Conservation (phyloP, 2,329 filamentous ascomycete species). For the Dendryphion nanum region DNA sequence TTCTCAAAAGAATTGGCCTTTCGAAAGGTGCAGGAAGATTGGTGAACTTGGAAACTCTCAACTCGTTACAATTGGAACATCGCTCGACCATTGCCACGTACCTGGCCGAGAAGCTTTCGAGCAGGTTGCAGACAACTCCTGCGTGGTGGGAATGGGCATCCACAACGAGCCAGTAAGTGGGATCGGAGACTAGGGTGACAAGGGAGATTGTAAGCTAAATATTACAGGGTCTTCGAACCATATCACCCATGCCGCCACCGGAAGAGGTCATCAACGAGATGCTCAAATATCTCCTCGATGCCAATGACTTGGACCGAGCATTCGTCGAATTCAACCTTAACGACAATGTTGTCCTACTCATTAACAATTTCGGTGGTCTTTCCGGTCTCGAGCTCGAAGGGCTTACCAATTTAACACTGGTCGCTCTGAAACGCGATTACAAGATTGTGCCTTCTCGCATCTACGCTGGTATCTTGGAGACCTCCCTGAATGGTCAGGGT, state of each 20-base stretch:
- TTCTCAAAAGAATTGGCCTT: conserved; percentile 44
- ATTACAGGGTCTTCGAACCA: conserved; percentile 43
- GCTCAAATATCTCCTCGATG: conserved; percentile 49
- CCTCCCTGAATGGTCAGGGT: conserved; percentile 55
- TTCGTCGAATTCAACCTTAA: conserved; percentile 48
- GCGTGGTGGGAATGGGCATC: conserved; percentile 49
- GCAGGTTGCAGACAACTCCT: conserved; percentile 40
- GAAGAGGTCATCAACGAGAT: conserved; percentile 50
- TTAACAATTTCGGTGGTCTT: conserved; percentile 52
- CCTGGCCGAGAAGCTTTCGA: conserved; percentile 53
- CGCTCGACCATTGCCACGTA: conserved; percentile 54
- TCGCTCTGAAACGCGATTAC: conserved; percentile 47
- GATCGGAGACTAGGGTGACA: too few species aligned
- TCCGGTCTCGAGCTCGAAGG: conserved; percentile 50
- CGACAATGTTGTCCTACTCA: conserved; percentile 47
- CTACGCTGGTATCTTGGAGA: conserved; percentile 51
- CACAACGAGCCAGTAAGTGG: conserved; percentile 51
- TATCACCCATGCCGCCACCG: conserved; percentile 49
- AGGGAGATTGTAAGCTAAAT: too few species aligned
- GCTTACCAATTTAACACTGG: conserved; percentile 43
- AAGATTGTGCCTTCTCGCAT: conserved; percentile 49
- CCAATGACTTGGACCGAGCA: conserved; percentile 47
- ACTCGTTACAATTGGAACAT: conserved; percentile 52
- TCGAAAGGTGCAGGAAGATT: conserved; percentile 46
- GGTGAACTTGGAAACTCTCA: conserved; percentile 45